phyloP scores from a whole-genome alignment of 2,329 filamentous ascomycete genomes.

The Triangularia verruculosa region DNA sequence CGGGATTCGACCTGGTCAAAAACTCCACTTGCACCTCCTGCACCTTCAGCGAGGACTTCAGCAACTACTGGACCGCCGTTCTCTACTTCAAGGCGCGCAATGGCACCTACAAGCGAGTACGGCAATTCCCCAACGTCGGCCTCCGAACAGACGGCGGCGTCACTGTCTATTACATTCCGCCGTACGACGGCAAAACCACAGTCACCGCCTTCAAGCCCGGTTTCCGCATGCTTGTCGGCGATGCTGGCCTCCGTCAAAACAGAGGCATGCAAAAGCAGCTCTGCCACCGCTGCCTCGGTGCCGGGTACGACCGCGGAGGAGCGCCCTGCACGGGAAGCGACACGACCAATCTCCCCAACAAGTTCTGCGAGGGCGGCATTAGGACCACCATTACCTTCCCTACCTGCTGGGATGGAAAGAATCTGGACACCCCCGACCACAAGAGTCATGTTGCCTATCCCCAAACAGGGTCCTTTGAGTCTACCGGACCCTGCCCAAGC shows the following conservation, averaged over 20 bases:
- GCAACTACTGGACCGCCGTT: constrained; percentile 30
- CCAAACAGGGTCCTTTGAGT: constrained; percentile 27
- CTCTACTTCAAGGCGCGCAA: constrained; percentile 29
- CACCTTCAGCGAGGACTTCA: constrained; percentile 29
- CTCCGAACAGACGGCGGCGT: constrained; percentile 27
- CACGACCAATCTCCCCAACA: constrained; percentile 38
- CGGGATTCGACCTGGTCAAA: constrained; percentile 21
- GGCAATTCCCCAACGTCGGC: constrained; percentile 24
- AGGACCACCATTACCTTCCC: constrained; percentile 43
- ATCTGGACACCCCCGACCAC: constrained; percentile 54
- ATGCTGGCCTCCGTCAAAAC: constrained; percentile 30
- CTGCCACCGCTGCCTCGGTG: constrained; percentile 42
- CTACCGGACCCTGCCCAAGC: constrained; percentile 27
- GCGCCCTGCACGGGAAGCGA: constrained; percentile 38
- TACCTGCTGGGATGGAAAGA: constrained; percentile 59
- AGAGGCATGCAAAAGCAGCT: constrained; percentile 38
- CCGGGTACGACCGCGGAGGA: constrained; percentile 39
- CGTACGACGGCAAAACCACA: constrained; percentile 33
- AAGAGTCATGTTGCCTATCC: constrained; percentile 31
- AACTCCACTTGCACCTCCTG: constrained; percentile 27
- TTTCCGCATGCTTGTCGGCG: constrained; percentile 44
- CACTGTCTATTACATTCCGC: constrained; percentile 30
- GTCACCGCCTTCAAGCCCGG: constrained; percentile 45
- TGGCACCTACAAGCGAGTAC: constrained; percentile 26
- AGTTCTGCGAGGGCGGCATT: constrained; percentile 40